Percentiles rank a stretch among this genome's conserved stretches.
Conservation (phyloP, 305 asterid genomes). For the Fraxinus albicans region DNA sequence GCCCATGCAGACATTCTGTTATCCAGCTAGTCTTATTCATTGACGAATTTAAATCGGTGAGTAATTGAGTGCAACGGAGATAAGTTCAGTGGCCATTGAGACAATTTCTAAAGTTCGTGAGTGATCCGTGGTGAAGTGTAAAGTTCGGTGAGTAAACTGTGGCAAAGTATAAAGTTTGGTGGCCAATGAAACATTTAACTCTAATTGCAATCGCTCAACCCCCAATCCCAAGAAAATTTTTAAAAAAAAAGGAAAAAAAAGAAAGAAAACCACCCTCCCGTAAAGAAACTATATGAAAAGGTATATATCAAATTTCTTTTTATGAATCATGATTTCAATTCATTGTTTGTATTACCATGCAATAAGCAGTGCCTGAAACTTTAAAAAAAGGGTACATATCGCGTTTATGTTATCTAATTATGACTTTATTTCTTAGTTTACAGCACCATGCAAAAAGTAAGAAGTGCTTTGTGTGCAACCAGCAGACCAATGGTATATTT, state of each 20-base stretch:
- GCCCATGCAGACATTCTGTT: neutral
- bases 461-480: conserved; percentile 96
- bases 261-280: neutral
- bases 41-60: neutral
- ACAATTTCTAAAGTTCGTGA: too few relatives aligned
- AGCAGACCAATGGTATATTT: conserved; percentile 90
- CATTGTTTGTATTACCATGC: neutral
- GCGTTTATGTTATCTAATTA: conserved; percentile 2
- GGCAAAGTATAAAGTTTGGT: too few relatives aligned
- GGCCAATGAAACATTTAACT: too few relatives aligned
- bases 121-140: too few relatives aligned
- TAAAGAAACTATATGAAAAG: neutral
- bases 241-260: too few relatives aligned
- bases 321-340: neutral
- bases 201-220: neutral
- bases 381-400: neutral
- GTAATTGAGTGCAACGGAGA: too few relatives aligned
- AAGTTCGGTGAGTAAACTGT: too few relatives aligned
- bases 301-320: neutral
- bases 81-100: too few relatives aligned
- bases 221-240: neutral
- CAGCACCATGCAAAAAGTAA: conserved; percentile 93
- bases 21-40: neutral
- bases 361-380: neutral
- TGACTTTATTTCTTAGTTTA: conserved; percentile 16